phyloP scores from a whole-genome alignment of 2,329 filamentous ascomycete species.

The Alternaria rosae region DNA sequence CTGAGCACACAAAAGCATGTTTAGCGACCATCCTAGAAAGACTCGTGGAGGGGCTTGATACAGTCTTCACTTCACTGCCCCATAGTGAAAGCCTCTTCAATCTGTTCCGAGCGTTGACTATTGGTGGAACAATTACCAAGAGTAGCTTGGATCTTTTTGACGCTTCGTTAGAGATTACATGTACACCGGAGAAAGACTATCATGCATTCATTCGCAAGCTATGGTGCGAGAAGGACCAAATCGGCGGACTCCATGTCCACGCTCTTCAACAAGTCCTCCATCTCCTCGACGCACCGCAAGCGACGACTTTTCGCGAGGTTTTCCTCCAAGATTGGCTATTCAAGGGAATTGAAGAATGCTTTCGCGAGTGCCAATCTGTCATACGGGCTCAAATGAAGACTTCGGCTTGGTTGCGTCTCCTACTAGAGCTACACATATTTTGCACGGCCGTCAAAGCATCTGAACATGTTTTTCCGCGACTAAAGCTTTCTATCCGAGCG shows the following conservation, averaged over 20 bases:
- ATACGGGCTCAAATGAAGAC: constrained; percentile 26
- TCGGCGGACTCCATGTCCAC: constrained; percentile 28
- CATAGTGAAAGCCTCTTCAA: constrained; percentile 12
- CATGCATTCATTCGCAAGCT: constrained; percentile 20
- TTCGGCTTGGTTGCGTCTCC: constrained; percentile 27
- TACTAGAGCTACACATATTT: constrained; percentile 32
- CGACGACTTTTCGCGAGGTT: constrained; percentile 22
- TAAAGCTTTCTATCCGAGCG: neutral
- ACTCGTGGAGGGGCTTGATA: constrained; percentile 17
- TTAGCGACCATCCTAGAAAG: constrained; percentile 25
- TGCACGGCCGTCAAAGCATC: constrained; percentile 25
- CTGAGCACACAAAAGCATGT: constrained; percentile 24
- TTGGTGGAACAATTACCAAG: constrained; percentile 27
- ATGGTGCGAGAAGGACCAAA: constrained; percentile 11
- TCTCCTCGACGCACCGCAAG: constrained; percentile 19
- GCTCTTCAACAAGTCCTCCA: constrained; percentile 27
- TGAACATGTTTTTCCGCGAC: constrained; percentile 12
- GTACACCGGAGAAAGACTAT: constrained; percentile 15
- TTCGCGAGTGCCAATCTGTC: constrained; percentile 30
- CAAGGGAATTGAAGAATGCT: constrained; percentile 32
- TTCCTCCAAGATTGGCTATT: constrained; percentile 28
- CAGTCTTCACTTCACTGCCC: neutral
- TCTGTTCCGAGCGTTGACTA: constrained; percentile 29
- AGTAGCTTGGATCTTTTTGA: constrained; percentile 32
- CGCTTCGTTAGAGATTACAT: constrained; percentile 22